These are phyloP conservation scores for Cryptococcus floricola DNA, from an alignment of 1,284 basidiomycete species.

Conservation along the genomic window DNA sequence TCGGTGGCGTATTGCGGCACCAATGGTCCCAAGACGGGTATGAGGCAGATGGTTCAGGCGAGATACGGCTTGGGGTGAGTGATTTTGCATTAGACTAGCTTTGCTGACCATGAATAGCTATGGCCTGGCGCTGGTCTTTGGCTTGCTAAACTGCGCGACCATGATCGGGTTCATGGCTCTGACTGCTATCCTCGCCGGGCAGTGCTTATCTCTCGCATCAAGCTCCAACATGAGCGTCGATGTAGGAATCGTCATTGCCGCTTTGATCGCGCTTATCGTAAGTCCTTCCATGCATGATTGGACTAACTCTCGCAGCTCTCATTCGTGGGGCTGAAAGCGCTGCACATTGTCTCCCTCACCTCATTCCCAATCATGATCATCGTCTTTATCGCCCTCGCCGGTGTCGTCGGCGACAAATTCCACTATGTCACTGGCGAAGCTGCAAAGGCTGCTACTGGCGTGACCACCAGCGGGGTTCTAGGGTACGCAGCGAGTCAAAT, in stretches of 20 bases:
- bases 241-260: constrained; percentile 85
- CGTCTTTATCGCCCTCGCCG: constrained; percentile 69
- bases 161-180: constrained; percentile 72
- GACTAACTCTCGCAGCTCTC: constrained; percentile 40
- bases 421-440: constrained; percentile 28
- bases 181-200: constrained; percentile 73
- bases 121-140: constrained; percentile 62
- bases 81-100: not conserved
- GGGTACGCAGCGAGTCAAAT: constrained; percentile 43
- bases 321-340: constrained; percentile 52
- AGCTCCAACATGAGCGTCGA: constrained; percentile 53
- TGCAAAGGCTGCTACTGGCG: constrained; percentile 27
- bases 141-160: constrained; percentile 60
- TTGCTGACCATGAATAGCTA: constrained; percentile 53
- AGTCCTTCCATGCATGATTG: constrained; percentile 21
- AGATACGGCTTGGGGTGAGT: constrained; percentile 65
- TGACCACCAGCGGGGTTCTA: constrained; percentile 36
- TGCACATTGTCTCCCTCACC: constrained; percentile 46
- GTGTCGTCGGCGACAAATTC: constrained; percentile 61
- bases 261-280: constrained; percentile 68
- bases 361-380: constrained; percentile 57
- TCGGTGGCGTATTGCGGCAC: constrained; percentile 54
- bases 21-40: constrained; percentile 79
- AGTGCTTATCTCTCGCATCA: constrained; percentile 68
- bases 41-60: constrained; percentile 82